Conservation (phyloP, 352 stramenopile species). For the Globisporangium orthogonon region DNA sequence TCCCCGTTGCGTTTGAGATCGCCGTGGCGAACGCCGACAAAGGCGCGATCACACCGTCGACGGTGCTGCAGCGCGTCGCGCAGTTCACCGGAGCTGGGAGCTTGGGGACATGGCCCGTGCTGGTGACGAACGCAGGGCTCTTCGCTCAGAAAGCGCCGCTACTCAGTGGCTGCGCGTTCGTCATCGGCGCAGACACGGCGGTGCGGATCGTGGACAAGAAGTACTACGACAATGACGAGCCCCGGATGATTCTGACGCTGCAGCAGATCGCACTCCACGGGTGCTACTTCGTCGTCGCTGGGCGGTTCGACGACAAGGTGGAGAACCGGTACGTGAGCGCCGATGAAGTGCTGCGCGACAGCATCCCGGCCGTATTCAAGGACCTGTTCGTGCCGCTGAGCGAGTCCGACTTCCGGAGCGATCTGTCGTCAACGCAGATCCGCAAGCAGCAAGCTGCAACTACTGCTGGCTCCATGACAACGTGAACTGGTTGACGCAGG, state of each 20-base stretch:
- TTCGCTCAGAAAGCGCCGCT: constrained; percentile 83
- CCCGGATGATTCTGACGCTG: constrained; percentile 73
- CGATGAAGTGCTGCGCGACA: constrained; percentile 39
- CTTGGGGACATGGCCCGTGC: constrained; percentile 45
- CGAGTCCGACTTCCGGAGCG: constrained; percentile 75
- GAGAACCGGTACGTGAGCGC: constrained; percentile 45
- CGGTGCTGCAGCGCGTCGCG: constrained; percentile 31
- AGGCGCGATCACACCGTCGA: constrained; percentile 36
- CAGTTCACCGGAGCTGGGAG: constrained; percentile 38
- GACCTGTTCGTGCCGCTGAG: constrained; percentile 64
- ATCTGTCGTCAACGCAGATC: constrained; percentile 87
- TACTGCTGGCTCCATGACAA: neutral
- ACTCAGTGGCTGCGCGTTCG: constrained; percentile 69
- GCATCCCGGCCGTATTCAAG: constrained; percentile 40
- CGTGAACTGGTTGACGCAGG: no score
- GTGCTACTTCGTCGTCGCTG: constrained; percentile 87
- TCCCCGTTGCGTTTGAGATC: constrained; percentile 69
- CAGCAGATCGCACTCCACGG: constrained; percentile 47
- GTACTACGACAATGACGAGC: constrained; percentile 79
- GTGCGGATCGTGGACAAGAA: constrained; percentile 86
- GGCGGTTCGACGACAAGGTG: constrained; percentile 56
- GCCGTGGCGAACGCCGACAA: constrained; percentile 80
- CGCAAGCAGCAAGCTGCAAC: constrained; percentile 16
- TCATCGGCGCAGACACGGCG: constrained; percentile 88
- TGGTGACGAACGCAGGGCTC: constrained; percentile 72